Evolutionary conservation across 768 basidiomycete genomes (phyloP).

Genomic region (Solioccasus polychromus): DNA sequence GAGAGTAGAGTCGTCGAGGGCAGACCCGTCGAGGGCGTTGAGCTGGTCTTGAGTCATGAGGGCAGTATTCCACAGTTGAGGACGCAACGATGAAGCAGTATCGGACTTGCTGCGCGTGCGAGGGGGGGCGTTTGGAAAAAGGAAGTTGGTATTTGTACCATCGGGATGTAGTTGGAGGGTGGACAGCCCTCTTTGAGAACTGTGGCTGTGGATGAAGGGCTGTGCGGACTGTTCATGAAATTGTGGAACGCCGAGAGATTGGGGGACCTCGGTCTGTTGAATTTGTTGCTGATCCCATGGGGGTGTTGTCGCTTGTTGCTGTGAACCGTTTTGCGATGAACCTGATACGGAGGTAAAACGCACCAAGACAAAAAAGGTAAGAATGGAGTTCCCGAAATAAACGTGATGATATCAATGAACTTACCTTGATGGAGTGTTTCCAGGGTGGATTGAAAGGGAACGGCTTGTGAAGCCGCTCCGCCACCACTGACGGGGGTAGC

Average conservation of each 20-base stretch:
- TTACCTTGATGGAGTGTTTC: constrained; percentile 53
- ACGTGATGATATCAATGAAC: constrained; percentile 33
- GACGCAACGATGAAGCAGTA: constrained; percentile 46
- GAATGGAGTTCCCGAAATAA: constrained; percentile 31
- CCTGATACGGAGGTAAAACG: constrained; percentile 31
- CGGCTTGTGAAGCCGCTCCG: constrained; percentile 43
- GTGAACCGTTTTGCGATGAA: constrained; percentile 30
- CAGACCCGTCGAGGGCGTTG: constrained; percentile 33
- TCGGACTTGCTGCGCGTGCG: constrained; percentile 62
- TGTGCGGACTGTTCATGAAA: constrained; percentile 30
- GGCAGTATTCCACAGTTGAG: constrained; percentile 48
- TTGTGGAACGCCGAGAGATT: constrained; percentile 30
- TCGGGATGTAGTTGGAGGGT: constrained; percentile 31
- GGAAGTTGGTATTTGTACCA: constrained; percentile 37
- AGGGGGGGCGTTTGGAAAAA: constrained; percentile 36
- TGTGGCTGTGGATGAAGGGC: constrained; percentile 34
- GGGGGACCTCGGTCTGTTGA: constrained; percentile 32
- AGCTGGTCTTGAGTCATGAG: constrained; percentile 38
- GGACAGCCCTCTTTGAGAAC: constrained; percentile 37
- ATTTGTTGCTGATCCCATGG: constrained; percentile 37
- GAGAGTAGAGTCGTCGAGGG: constrained; percentile 37
- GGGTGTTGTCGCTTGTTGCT: constrained; percentile 34
- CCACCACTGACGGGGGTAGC: constrained; percentile 76
- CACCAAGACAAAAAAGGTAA: constrained; percentile 27
- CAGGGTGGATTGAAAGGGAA: constrained; percentile 51